Conservation (phyloP, 495 filamentous ascomycete genomes). For the Talaromyces nanjingensis region DNA sequence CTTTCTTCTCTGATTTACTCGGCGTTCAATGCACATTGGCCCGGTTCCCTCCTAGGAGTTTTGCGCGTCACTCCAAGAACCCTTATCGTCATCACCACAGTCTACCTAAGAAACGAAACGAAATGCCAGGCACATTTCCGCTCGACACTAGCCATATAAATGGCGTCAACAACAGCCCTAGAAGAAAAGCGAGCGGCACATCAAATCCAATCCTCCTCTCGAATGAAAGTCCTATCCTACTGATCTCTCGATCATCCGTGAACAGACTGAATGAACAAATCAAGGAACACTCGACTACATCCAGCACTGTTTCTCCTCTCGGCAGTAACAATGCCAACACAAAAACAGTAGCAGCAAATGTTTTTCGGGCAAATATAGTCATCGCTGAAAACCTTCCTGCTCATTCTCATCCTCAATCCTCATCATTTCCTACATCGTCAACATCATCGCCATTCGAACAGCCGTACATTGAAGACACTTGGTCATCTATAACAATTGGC, state of each 20-base stretch:
- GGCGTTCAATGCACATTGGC: conserved; percentile 75
- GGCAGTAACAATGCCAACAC: conserved; percentile 7
- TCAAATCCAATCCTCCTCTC: conserved; percentile 65
- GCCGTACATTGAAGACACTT: conserved; percentile 50
- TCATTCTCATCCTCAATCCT: conserved; percentile 9
- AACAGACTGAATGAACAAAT: conserved; percentile 69
- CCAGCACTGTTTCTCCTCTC: conserved; percentile 14
- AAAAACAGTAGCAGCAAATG: conserved; percentile 58
- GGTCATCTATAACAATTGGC: conserved; percentile 34
- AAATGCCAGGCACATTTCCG: conserved; percentile 53
- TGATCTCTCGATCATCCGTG: conserved; percentile 74
- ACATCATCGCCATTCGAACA: conserved; percentile 30
- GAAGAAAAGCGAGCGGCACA: conserved; percentile 17
- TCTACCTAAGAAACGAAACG: conserved; percentile 23
- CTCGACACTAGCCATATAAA: conserved; percentile 17
- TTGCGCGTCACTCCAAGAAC: conserved; percentile 53
- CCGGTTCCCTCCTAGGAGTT: conserved; percentile 59
- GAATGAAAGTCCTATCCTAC: conserved; percentile 88
- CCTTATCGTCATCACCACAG: conserved; percentile 2
- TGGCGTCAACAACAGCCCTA: conserved; percentile 32
- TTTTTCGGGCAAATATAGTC: conserved; percentile 81
- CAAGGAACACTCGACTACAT: conserved; percentile 38
- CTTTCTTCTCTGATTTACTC: conserved; percentile 67
- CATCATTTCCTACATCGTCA: background rate
- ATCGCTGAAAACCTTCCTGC: conserved; percentile 46